Conservation (phyloP, 2,329 filamentous ascomycete genomes). For the Lithohypha guttulata region DNA sequence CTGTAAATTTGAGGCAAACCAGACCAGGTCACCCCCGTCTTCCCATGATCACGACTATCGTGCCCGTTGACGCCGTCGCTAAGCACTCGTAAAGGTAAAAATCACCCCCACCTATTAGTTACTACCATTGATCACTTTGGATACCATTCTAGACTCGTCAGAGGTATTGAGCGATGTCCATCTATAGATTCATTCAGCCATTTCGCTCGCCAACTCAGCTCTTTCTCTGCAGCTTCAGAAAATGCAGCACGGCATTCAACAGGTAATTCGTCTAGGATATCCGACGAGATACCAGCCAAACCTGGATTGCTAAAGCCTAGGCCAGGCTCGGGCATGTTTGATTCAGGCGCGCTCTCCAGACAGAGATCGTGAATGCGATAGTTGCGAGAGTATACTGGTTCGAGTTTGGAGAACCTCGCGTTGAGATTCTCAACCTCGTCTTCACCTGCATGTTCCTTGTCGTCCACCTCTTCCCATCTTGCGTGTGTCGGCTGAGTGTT, state of each 20-base stretch:
- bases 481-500: conserved; percentile 84
- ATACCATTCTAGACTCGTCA: conserved; percentile 22
- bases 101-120: too few relatives aligned
- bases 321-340: conserved; percentile 50
- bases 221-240: conserved; percentile 52
- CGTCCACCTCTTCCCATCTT: conserved; percentile 56
- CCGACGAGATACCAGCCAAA: conserved; percentile 29
- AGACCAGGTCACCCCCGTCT: too few relatives aligned
- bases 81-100: too few relatives aligned
- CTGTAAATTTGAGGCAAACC: too few relatives aligned
- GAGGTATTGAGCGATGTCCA: conserved; percentile 30
- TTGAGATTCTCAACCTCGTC: conserved; percentile 14
- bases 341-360: conserved; percentile 47
- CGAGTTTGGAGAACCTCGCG: conserved; percentile 43
- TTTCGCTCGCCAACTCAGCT: conserved; percentile 59
- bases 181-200: conserved; percentile 62
- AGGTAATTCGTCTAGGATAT: conserved; percentile 35
- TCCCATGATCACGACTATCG: background rate
- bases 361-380: conserved; percentile 53
- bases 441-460: conserved; percentile 16
- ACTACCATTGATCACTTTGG: conserved; percentile 18
- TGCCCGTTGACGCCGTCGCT: conserved; percentile 2
- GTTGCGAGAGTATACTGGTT: conserved; percentile 49
- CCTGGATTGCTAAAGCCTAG: conserved; percentile 32
- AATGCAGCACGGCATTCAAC: conserved; percentile 58